Evolutionary conservation across 1,139 yeast species (phyloP).

Genomic region (Candida glucosophila): DNA sequence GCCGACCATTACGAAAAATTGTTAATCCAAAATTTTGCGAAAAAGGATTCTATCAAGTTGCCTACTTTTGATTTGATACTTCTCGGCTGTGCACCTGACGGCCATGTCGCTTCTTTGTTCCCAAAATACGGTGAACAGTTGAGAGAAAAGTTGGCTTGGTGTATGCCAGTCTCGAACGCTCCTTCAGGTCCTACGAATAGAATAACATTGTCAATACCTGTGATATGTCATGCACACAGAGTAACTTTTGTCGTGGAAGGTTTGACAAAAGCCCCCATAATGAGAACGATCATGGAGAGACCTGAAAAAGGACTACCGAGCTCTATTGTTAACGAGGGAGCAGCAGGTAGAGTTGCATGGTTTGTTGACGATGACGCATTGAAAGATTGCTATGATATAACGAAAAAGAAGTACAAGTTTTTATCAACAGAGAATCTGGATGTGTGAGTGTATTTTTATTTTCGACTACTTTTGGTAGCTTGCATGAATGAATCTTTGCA

Average conservation of each 20-base stretch:
- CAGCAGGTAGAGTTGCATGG: slow-evolving; percentile 96
- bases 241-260: slow-evolving; percentile 95
- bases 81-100: slow-evolving; percentile 97
- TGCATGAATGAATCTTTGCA: too few relatives aligned
- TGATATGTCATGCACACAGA: slow-evolving; percentile 86
- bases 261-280: slow-evolving; percentile 87
- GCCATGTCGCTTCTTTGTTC: slow-evolving; percentile 92
- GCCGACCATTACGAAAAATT: slow-evolving; percentile 89
- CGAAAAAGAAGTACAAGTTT: slow-evolving; percentile 68
- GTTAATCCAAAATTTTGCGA: slow-evolving; percentile 85
- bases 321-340: slow-evolving; percentile 88
- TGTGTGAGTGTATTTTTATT: slow-evolving; percentile 1
- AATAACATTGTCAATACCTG: slow-evolving; percentile 90
- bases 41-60: slow-evolving; percentile 86
- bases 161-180: slow-evolving; percentile 85
- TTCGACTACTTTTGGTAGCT: too few relatives aligned
- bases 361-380: slow-evolving; percentile 95
- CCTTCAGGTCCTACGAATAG: slow-evolving; percentile 86
- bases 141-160: slow-evolving; percentile 93
- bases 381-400: slow-evolving; percentile 65
- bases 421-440: slow-evolving; percentile 21
- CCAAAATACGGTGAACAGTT: slow-evolving; percentile 81
- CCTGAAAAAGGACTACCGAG: slow-evolving; percentile 96
- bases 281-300: slow-evolving; percentile 90
- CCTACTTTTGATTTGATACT: slow-evolving; percentile 89